A percentile compares a stretch with the other conserved stretches of the same genome.
phyloP scores from a whole-genome alignment of 495 filamentous ascomycete species.

The Aspergillus conjunctus region DNA sequence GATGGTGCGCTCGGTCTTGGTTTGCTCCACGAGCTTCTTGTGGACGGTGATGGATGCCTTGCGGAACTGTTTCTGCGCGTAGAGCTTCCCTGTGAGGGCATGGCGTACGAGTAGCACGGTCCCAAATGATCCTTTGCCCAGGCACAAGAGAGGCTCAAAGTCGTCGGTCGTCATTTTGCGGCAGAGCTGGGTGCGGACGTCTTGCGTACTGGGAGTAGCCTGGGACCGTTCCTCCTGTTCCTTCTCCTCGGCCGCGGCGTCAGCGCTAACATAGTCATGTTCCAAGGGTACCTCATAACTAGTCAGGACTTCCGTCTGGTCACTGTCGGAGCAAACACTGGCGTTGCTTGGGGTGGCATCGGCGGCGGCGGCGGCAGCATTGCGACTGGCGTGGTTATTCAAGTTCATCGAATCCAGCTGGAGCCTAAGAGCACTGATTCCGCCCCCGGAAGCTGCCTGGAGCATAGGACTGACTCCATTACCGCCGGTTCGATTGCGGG shows the following conservation, averaged over 20 bases:
- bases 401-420: slow-evolving; percentile 71
- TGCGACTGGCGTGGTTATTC: slow-evolving; percentile 41
- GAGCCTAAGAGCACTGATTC: slow-evolving; percentile 77
- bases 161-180: slow-evolving; percentile 91
- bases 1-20: slow-evolving; percentile 92
- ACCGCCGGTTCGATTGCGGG: slow-evolving; percentile 27
- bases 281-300: slow-evolving; percentile 89
- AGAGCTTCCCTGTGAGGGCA: slow-evolving; percentile 80
- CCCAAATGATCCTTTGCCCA: slow-evolving; percentile 94
- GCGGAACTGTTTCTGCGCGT: slow-evolving; percentile 97
- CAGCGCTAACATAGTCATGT: slow-evolving; percentile 81
- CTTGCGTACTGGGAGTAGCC: slow-evolving; percentile 24
- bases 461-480: slow-evolving; percentile 55
- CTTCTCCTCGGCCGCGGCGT: slow-evolving; percentile 50
- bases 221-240: slow-evolving; percentile 21
- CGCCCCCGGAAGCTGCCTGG: slow-evolving; percentile 61
- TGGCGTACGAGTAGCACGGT: slow-evolving; percentile 93
- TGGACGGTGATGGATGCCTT: slow-evolving; percentile 91
- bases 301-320: slow-evolving; percentile 60
- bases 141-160: slow-evolving; percentile 89
- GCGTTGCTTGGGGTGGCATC: slow-evolving; percentile 53
- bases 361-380: slow-evolving; percentile 25
- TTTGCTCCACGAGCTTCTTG: slow-evolving; percentile 93
- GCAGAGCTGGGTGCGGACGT: slow-evolving; percentile 47
- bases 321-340: slow-evolving; percentile 58